Evolutionary conservation across 768 basidiomycete species (phyloP), one percentile per base, ranked within the genome.

Genomic region (Phallus indusiatus): DNA sequence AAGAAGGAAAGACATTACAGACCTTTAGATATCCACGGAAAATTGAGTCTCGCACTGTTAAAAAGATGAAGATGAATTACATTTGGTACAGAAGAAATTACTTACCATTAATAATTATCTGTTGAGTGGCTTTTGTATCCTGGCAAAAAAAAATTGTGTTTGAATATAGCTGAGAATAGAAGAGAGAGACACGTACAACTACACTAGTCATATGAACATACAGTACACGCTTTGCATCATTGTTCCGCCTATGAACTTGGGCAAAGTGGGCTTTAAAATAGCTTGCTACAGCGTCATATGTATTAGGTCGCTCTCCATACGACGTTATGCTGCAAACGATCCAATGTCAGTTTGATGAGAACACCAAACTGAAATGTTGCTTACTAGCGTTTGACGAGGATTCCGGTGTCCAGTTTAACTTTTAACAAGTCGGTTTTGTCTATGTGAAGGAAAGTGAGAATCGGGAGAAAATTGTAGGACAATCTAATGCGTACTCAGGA

Each of bases 231-330:
- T 76, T 75, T 17, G 77, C 85, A 65, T 89, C 84, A 65, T 88
- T 86, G 61, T 84, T 83, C 63, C 80, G 78, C 65, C 80, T 78
- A 68, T 91, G 86, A 11, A 83, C 83, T 62, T 88, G 86, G 24
- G 83, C 72, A 66, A 92, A 92, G 68, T 91, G 90, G n/a, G 85
- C 80, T n/a, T 82, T 81, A 75, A 92, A 91, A 65, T 92, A 91
- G 53, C 83, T 79, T 37, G 88, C 78, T 16, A 85, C 89, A 18
- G 79, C 78, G 64, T 85, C 81, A 68, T 76, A 88, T 54, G 78
- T 80, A 63, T 91, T 90, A 34, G 84, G 76, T 21, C 88, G 78
- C 55, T 86, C 78, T 5, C 84, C 85, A 64, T 84, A 90, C 54
- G 87, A 88, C 34, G 86, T 86, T 69, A 90, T 88, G 67, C 86